Conservation (phyloP, 306 rosid genomes). For the Rosa lucieae region DNA sequence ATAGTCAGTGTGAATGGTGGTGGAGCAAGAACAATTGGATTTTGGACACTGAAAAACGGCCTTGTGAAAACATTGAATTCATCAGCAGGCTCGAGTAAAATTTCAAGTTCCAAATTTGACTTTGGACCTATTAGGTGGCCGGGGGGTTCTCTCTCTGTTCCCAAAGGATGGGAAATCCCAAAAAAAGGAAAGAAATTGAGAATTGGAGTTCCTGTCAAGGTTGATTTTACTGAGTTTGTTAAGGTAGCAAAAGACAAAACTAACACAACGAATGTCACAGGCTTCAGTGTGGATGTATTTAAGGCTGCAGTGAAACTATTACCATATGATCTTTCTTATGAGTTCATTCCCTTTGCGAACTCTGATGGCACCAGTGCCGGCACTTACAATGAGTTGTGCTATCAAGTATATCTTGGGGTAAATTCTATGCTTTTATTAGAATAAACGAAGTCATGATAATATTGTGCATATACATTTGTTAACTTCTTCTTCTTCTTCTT, state of each 20-base stretch:
- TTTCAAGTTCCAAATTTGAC: not conserved
- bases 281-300: constrained; percentile 26
- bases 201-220: constrained; percentile 20
- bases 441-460: too few species aligned
- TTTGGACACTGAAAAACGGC: constrained; percentile 44
- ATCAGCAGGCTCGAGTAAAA: not conserved
- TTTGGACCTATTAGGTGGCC: constrained; percentile 31
- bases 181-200: constrained; percentile 19
- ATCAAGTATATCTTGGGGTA: too few species aligned
- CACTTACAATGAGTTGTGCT: too few species aligned
- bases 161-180: constrained; percentile 28
- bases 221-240: constrained; percentile 14
- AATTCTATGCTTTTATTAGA: too few species aligned
- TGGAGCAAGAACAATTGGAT: constrained; percentile 38
- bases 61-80: constrained; percentile 19
- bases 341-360: too few species aligned
- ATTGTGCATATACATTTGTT: too few species aligned
- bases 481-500: too few species aligned
- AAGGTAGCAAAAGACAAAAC: constrained; percentile 1
- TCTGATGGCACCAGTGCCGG: too few species aligned
- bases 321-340: too few species aligned
- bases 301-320: constrained; percentile 12
- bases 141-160: constrained; percentile 14
- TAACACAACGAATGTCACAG: not conserved
- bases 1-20: constrained; percentile 41